Evolutionary conservation across 2,329 filamentous ascomycete genomes (phyloP).

Genomic region (Ceratocystis harringtonii): DNA sequence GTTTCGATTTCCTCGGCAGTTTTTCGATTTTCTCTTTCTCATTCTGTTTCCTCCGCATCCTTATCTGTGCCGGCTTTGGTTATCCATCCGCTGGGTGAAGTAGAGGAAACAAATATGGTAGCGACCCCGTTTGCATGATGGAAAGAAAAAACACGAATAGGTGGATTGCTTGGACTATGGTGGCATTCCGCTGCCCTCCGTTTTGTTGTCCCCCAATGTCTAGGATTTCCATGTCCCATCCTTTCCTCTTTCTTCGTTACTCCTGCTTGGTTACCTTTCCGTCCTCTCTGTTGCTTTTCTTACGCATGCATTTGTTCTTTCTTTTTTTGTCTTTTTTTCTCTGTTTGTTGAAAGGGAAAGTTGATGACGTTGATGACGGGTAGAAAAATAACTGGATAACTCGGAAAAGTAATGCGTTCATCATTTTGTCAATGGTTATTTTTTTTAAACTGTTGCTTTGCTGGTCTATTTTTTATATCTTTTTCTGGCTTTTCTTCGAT

Average conservation of each 20-base stretch:
- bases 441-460: neutral
- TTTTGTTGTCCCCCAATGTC: neutral
- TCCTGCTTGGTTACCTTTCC: neutral
- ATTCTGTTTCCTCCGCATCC: slow-evolving; percentile 3
- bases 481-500: neutral
- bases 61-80: slow-evolving; percentile 17
- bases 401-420: slow-evolving; percentile 13
- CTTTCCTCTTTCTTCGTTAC: neutral
- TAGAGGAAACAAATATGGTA: neutral
- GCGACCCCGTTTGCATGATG: neutral
- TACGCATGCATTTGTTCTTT: neutral
- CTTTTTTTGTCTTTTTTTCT: neutral
- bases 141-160: no score
- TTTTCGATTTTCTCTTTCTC: slow-evolving; percentile 7
- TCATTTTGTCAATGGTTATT: slow-evolving; percentile 3
- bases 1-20: slow-evolving; percentile 16
- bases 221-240: no score
- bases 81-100: neutral
- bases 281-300: neutral
- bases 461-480: neutral
- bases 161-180: neutral
- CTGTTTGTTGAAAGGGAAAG: slow-evolving; percentile 1
- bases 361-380: slow-evolving; percentile 8
- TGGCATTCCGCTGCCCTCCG: slow-evolving; percentile 9
- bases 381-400: slow-evolving; percentile 11